Evolutionary conservation across 2,329 filamentous ascomycete species (phyloP).

Genomic region (Curvularia eragrostidis): DNA sequence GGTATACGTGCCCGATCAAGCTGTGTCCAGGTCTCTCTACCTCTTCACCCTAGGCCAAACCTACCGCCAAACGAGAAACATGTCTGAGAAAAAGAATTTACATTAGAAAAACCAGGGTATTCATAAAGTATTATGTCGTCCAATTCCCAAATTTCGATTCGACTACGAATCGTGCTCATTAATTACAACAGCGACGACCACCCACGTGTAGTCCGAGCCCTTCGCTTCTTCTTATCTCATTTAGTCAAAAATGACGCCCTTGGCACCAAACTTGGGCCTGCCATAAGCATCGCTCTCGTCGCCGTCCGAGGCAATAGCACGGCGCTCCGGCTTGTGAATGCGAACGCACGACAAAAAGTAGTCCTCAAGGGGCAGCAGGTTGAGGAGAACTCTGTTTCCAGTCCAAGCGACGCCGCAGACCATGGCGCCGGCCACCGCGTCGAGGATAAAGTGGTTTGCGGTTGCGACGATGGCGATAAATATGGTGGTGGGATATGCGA

Average conservation of each 20-base stretch:
- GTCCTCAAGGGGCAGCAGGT: slow-evolving; percentile 70
- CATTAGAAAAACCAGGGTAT: background rate
- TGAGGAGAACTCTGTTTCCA: slow-evolving; percentile 63
- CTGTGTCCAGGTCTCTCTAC: background rate
- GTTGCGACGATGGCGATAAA: slow-evolving; percentile 73
- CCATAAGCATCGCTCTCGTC: slow-evolving; percentile 27
- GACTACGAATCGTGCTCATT: background rate
- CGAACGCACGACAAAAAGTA: slow-evolving; percentile 69
- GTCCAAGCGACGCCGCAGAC: slow-evolving; percentile 71
- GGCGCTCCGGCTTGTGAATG: slow-evolving; percentile 66
- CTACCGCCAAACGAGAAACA: background rate
- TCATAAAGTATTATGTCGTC: background rate
- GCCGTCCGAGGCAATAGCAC: slow-evolving; percentile 23
- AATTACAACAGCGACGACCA: background rate
- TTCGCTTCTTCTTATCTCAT: background rate
- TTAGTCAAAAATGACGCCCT: slow-evolving; percentile 29
- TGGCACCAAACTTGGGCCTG: slow-evolving; percentile 18
- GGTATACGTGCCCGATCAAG: background rate
- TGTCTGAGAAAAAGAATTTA: background rate
- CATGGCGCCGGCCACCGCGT: slow-evolving; percentile 71
- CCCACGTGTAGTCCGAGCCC: background rate
- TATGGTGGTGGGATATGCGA: slow-evolving; percentile 70
- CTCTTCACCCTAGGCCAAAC: background rate
- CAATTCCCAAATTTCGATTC: background rate
- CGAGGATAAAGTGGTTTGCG: slow-evolving; percentile 75